Evolutionary conservation across 441 rosid genomes (phyloP), one percentile per base, ranked within the genome.

Genomic region (Aleurites moluccanus): DNA sequence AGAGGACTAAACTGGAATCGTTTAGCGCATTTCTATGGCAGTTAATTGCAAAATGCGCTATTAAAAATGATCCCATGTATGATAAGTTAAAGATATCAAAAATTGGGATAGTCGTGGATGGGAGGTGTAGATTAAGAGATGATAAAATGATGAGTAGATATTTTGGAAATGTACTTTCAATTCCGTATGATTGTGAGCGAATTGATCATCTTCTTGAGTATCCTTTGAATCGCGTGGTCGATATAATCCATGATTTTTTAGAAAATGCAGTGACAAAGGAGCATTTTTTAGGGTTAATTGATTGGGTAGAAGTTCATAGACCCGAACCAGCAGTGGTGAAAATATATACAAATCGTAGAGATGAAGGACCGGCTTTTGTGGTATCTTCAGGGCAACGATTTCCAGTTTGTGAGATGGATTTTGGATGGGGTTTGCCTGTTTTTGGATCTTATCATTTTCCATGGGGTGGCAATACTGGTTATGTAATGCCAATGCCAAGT

Each of bases 401-500:
- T 68, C 93, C 93, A 2, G 83, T 83, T 33, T 59, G 44, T 0
- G 60, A 73, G 60, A 80, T 87, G 60, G 84, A 94, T 69, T 94
- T 92, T 60, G 98, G 98, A 40, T 94, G 97, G 97, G 97, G 92
- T n/a, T 56, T 65, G 44, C 95, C 97, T 3, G 73, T 68, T 11
- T 86, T 94, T 44, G 93, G 92, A 45, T 87, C 95, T 2, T 94
- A 92, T 73, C 89, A 92, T 84, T 90, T 92, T 72, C 95, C 98
- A 2, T 91, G 97, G 96, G 97, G 94, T 27, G 97, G 95, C 0
- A 72, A 64, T 0, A 85, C 92, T 0, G 97, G 97, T 0, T 94
- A 89, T 77, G 92, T 92, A 21, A 89, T 94, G 97, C 95, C 97
- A 6, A 88, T 90, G 97, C 93, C 90, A 2, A 87, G 89, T 69